phyloP scores from a whole-genome alignment of 352 stramenopile genomes.

The Pelagophyceae sp. region DNA sequence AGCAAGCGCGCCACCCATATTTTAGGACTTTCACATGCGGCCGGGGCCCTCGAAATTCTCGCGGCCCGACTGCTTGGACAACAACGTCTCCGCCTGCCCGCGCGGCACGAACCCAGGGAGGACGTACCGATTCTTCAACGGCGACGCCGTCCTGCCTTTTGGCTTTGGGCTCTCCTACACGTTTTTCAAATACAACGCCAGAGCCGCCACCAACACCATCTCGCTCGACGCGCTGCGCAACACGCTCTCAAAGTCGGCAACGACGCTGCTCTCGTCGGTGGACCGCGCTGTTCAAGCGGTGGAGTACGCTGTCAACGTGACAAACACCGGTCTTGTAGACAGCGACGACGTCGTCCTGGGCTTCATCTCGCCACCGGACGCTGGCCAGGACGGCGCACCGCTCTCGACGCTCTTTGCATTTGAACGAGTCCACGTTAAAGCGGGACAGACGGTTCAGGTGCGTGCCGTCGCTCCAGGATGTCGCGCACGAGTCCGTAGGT shows the following conservation, averaged over 20 bases:
- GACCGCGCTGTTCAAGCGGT: neutral
- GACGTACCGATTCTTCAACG: slow-evolving; percentile 80
- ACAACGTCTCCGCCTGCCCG: slow-evolving; percentile 31
- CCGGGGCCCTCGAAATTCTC: slow-evolving; percentile 33
- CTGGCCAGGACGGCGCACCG: slow-evolving; percentile 19
- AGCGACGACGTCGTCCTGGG: slow-evolving; percentile 28
- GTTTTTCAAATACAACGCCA: slow-evolving; percentile 12
- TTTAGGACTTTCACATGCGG: slow-evolving; percentile 80
- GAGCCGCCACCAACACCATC: neutral
- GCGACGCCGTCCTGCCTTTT: slow-evolving; percentile 72
- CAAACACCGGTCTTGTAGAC: slow-evolving; percentile 24
- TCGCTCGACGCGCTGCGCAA: neutral
- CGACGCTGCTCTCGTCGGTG: neutral
- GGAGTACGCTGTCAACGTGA: slow-evolving; percentile 10
- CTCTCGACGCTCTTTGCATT: slow-evolving; percentile 23
- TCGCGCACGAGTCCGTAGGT: no score
- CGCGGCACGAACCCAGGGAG: slow-evolving; percentile 50
- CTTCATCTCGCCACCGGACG: slow-evolving; percentile 23
- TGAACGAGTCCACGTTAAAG: slow-evolving; percentile 20
- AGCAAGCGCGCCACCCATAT: no score
- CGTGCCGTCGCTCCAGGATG: no score
- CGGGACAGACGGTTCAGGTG: slow-evolving; percentile 19
- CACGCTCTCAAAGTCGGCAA: neutral
- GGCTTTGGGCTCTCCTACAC: slow-evolving; percentile 79
- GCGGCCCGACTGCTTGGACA: slow-evolving; percentile 46